Base-by-base conservation (phyloP, 2,329 filamentous ascomycete genomes). In the Colletotrichum zoysiae region DNA sequence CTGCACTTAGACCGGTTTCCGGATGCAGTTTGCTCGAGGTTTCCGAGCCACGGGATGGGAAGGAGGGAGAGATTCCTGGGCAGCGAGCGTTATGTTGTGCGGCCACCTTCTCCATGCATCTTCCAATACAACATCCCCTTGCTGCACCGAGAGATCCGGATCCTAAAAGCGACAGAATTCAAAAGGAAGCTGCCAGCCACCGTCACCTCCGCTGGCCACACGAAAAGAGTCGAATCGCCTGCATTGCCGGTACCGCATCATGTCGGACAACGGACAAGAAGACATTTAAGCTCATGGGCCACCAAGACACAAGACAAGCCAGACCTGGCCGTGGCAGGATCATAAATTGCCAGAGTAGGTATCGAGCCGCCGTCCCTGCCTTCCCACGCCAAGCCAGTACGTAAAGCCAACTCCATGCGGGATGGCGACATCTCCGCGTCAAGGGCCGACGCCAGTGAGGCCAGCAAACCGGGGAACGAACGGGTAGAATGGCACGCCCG, bases 401-500 rank as follows among this genome's bases (percentile, higher is more conserved):
- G 65, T 58, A 62, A 67, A 35, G 26, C 42, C 42, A 51, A 38
- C 20, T 44, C 42, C 23, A 57, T 64, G 40, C 38, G 59, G 59
- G 38, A 70, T 55, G 65, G 14, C 69, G 69, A 35, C 46, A 60
- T 70, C 66, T 72, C 65, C 60, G 60, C 59, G 70, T 53, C 59
- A 71, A 65, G 55, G 65, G 55, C 69, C 59, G 59, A 48, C 59
- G 67, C 60, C 55, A 61, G 50, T 58, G 56, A 69, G 38, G 60
- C 42, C 65, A 64, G 65, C 65, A 70, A 69, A 64, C 70, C 70
- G 70, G 70, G 70, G 70, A 65, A 60, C 59, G 48, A 33, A 55
- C 65, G 59, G 70, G 18, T 56, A n/a, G 69, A 64, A 69, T 51
- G 40, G 33, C 65, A 65, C 60, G 42, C 48, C 70, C 48, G 64